Base-by-base conservation (phyloP, 2,329 filamentous ascomycete genomes). In the Dryadomyces quercivorus region DNA sequence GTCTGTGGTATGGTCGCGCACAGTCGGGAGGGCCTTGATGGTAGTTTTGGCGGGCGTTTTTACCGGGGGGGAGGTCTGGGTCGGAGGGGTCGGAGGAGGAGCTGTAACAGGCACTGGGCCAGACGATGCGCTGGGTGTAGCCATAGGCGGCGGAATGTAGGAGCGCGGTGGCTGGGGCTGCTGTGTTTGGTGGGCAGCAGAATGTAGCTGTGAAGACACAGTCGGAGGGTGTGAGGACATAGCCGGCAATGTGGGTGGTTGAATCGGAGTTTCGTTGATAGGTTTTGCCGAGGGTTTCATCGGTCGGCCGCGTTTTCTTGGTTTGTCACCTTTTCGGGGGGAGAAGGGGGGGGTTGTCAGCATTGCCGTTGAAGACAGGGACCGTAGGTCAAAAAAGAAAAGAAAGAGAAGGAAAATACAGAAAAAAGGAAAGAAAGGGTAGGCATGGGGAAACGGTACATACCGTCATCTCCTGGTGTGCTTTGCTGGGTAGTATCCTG, bases 1-100 rank as follows among this genome's bases (percentile, higher is more conserved):
- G 67, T 97, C 92, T 16, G 92, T 97, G 2, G 93, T 98, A 68
- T 98, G 93, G 65, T 98, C 93, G 69, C 93, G 79, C 15, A 97
- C 93, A 4, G 93, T 97, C 2, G 93, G 93, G 46, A 98, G 76
- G 1, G 93, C 93, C 71, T 98, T 98, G 62, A 97, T 77, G 9
- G 92, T 88, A 10, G 82, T 77, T 71, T 94, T 94, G 38, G 84
- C 84, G 5, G 88, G 86, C 3, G 89, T 89, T 2, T 85, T 79
- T 69, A 92, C 93, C 21, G 87, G 82, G 5, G 66, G 59, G 70
- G 73, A 70, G 68, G 79, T 56, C 72, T 82, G 64, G 67, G 81
- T 65, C 20, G 67, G 70, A 58, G 63, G 69, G 5, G 55, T 34
- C 13, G 53, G 20, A 1, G 46, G 18, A 69, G 61, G 59, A 73